Base-by-base conservation (phyloP, 108 stramenopile species). In the Pseudonitzschia delicatissima region DNA sequence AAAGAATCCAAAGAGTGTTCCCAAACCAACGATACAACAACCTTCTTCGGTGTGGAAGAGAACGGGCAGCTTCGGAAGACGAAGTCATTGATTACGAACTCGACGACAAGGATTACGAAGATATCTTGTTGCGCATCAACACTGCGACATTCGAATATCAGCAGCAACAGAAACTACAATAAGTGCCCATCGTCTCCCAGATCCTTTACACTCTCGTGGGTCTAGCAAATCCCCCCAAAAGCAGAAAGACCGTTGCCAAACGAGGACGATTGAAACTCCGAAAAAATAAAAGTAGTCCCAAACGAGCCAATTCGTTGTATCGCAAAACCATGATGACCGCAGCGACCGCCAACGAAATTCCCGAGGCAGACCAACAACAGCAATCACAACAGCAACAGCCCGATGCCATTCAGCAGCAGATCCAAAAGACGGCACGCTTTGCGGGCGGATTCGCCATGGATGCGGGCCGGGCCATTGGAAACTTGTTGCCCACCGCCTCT, bases 401-500 rank as follows among this genome's bases (percentile, higher is more conserved):
- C 26, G 25, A 42, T 2, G 37, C 37, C 18, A 27, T 25, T 21
- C 34, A 58, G 23, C 31, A 68, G 18, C 52, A 60, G 23, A 55
- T 27, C 28, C 45, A 48, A 33, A 57, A 68, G 57, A 68, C 74
- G 23, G 68, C 61, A 6, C n/a, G 37, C 21, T 28, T 76, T 25
- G 74, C 74, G 12, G 31, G 51, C 15, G 63, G 67, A 7, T 65
- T 76, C 33, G 74, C 74, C 27, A 68, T 64, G 20, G 74, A 76
- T 68, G 74, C 74, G 15, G 63, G 68, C 6, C 31, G 68, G 31
- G 74, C 63, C 34, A 68, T 78, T 60, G 77, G 77, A 15, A 78
- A 65, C 63, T 32, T 78, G 39, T 34, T 71, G 5, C 76, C 76
- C 9, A 78, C 65, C n/a, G 71, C 71, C 11, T 42, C 83, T 2